Conservation (phyloP, 2,329 filamentous ascomycete genomes). For the Fusarium chuoi region DNA sequence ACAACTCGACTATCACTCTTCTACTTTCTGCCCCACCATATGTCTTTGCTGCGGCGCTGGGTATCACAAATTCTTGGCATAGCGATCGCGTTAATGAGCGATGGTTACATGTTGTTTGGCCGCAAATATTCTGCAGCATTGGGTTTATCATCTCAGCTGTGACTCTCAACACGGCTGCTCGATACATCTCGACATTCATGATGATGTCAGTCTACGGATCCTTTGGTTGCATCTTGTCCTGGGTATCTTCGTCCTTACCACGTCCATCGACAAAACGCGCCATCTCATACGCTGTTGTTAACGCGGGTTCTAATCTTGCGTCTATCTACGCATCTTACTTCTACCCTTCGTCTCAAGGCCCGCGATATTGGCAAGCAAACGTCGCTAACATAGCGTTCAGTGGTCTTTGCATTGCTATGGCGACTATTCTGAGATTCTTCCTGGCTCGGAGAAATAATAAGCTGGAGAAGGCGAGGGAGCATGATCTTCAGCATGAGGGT, state of each 20-base stretch:
- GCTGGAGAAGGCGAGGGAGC: neutral
- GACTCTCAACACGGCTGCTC: slow-evolving; percentile 4
- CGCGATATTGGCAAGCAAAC: slow-evolving; percentile 8
- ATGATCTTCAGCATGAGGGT: slow-evolving; percentile 2
- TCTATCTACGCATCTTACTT: slow-evolving; percentile 16
- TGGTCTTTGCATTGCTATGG: slow-evolving; percentile 12
- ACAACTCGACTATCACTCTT: slow-evolving; percentile 3
- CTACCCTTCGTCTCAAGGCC: neutral
- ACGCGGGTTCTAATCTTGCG: neutral
- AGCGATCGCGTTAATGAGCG: slow-evolving; percentile 2
- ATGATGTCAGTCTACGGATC: slow-evolving; percentile 23
- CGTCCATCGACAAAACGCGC: slow-evolving; percentile 12
- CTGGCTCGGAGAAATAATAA: neutral
- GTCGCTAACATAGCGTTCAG: slow-evolving; percentile 6
- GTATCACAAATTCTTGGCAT: slow-evolving; percentile 13
- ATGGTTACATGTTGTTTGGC: slow-evolving; percentile 14
- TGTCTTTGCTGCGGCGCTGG: slow-evolving; percentile 1
- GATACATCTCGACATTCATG: slow-evolving; percentile 15
- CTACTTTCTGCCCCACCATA: slow-evolving; percentile 8
- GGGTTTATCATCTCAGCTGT: slow-evolving; percentile 13
- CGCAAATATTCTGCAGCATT: slow-evolving; percentile 3
- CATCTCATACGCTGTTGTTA: slow-evolving; percentile 7
- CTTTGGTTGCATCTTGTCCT: slow-evolving; percentile 7
- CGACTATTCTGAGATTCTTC: neutral
- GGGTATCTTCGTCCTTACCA: slow-evolving; percentile 6